Evolutionary conservation across 768 basidiomycete genomes (phyloP).

Genomic region (Inosperma sp.): DNA sequence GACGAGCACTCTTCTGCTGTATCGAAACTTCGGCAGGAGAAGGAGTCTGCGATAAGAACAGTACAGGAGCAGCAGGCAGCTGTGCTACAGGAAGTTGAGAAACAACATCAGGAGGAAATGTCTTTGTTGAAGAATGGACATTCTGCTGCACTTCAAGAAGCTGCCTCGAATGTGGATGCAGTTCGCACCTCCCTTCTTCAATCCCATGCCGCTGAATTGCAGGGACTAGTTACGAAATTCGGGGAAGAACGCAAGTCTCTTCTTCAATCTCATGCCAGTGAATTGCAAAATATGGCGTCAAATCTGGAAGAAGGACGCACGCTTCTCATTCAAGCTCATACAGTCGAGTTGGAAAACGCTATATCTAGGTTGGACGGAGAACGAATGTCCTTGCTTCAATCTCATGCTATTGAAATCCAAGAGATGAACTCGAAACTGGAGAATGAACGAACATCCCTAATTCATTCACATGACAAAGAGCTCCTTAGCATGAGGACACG

Average conservation of each 20-base stretch:
- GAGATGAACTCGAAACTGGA: slow-evolving; percentile 26
- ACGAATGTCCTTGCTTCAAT: too few relatives aligned
- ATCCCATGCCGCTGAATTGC: too few relatives aligned
- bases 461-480: slow-evolving; percentile 40
- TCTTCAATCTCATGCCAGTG: too few relatives aligned
- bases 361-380: too few relatives aligned
- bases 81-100: slow-evolving; percentile 51
- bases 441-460: slow-evolving; percentile 26
- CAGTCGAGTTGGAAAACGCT: too few relatives aligned
- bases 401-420: too few relatives aligned
- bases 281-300: too few relatives aligned
- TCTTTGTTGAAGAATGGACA: slow-evolving; percentile 46
- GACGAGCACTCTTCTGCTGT: slow-evolving; percentile 36
- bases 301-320: too few relatives aligned
- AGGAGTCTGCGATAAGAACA: slow-evolving; percentile 43
- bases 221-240: too few relatives aligned
- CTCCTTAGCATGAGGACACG: slow-evolving; percentile 38
- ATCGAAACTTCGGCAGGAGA: slow-evolving; percentile 39
- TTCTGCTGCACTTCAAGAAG: slow-evolving; percentile 34
- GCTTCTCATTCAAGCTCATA: too few relatives aligned
- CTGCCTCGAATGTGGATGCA: slow-evolving; percentile 23
- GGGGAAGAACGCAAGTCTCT: too few relatives aligned
- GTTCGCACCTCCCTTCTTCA: slow-evolving; percentile 29
- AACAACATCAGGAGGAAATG: slow-evolving; percentile 53
- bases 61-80: slow-evolving; percentile 54